These are phyloP conservation scores for Pilatotrama ljubarskyi DNA, from an alignment of 768 basidiomycete species.

Conservation along the genomic window DNA sequence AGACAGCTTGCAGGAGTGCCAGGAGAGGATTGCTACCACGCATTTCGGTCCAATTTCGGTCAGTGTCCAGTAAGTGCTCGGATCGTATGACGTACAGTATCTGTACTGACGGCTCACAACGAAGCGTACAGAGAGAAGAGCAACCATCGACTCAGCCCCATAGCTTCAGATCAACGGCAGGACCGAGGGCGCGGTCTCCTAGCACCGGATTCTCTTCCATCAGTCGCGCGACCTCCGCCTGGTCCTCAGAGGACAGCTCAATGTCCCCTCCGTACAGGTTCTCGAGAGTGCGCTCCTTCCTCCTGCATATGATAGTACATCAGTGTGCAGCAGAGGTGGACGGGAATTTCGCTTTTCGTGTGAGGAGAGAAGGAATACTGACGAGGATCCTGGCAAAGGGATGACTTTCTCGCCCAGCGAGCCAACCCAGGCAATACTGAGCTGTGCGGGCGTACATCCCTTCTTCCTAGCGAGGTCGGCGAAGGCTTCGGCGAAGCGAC, in stretches of 20 bases:
- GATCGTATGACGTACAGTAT: too few species aligned
- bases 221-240: conserved; percentile 38
- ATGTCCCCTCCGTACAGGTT: conserved; percentile 43
- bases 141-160: conserved; percentile 31
- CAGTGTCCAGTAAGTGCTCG: too few species aligned
- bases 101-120: too few species aligned
- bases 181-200: conserved; percentile 37
- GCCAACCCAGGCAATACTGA: conserved; percentile 40
- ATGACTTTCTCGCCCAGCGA: conserved; percentile 39
- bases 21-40: too few species aligned
- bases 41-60: too few species aligned
- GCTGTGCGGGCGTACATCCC: conserved; percentile 40
- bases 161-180: conserved; percentile 22
- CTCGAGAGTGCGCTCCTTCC: conserved; percentile 42
- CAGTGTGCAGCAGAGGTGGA: neutral
- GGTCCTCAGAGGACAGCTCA: conserved; percentile 32
- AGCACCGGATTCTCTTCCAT: conserved; percentile 37
- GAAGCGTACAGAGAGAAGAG: too few species aligned
- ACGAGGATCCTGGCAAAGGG: conserved; percentile 50
- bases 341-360: neutral
- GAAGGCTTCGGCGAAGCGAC: conserved; percentile 41
- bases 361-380: neutral
- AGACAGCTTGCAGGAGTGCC: too few species aligned
- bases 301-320: conserved; percentile 29
- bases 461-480: conserved; percentile 39